Evolutionary conservation across 768 basidiomycete species (phyloP).

Genomic region (Mycena indigotica): DNA sequence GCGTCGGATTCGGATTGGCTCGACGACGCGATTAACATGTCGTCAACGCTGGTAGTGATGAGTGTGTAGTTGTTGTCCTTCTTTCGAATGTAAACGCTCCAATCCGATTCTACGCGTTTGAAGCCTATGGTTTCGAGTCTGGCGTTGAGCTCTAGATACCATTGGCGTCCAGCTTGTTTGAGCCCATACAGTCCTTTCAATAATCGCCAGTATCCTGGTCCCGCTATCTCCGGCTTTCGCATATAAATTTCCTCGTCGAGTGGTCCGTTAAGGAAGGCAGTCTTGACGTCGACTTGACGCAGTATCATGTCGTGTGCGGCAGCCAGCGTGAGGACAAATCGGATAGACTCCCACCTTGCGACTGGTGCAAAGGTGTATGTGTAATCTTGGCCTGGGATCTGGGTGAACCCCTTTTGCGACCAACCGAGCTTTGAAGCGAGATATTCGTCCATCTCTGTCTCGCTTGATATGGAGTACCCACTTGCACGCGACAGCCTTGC

Average conservation of each 20-base stretch:
- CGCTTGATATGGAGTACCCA: conserved; percentile 18
- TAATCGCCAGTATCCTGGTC: conserved; percentile 17
- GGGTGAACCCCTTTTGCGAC: conserved; percentile 26
- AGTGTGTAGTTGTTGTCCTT: background rate
- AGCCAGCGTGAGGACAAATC: conserved; percentile 27
- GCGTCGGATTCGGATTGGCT: conserved; percentile 3
- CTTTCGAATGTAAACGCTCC: background rate
- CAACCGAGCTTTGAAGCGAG: conserved; percentile 4
- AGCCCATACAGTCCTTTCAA: conserved; percentile 7
- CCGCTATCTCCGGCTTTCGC: conserved; percentile 24
- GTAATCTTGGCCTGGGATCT: conserved; percentile 33
- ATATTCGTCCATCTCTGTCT: conserved; percentile 6
- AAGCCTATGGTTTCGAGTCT: background rate
- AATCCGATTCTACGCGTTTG: background rate
- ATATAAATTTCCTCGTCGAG: conserved; percentile 38
- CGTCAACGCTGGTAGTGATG: conserved; percentile 11
- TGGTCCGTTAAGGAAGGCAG: conserved; percentile 32
- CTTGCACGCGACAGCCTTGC: conserved; percentile 21
- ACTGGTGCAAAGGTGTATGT: conserved; percentile 3
- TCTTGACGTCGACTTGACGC: conserved; percentile 33
- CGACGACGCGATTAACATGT: conserved; percentile 15
- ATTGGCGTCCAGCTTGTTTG: conserved; percentile 4
- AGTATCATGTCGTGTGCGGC: conserved; percentile 30
- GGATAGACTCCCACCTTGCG: conserved; percentile 10
- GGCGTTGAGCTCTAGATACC: background rate